Evolutionary conservation across 2,329 filamentous ascomycete genomes (phyloP), one percentile per base, ranked within the genome.

Genomic region (Monilinia laxa): DNA sequence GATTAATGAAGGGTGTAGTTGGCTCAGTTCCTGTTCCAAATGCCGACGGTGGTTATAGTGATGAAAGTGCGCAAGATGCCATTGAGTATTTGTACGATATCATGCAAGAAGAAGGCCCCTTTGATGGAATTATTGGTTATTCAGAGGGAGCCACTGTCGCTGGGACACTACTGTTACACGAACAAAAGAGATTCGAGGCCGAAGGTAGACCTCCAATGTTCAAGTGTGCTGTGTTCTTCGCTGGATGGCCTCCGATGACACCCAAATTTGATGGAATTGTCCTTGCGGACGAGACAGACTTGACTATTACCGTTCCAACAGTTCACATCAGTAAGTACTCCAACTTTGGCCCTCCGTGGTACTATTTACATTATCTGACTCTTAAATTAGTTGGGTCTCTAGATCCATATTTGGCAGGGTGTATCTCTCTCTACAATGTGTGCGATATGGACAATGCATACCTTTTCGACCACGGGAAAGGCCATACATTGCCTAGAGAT

Each of bases 391-490:
- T 86, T 62, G 84, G 84, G 16, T 84, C 82, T 7, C 74, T 81
- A 64, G 87, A 90, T 70, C 87, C 87, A 0, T 89, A 88, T 70
- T 80, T 88, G 4, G 80, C 86, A 51, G 86, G 86, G 0, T 85
- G 85, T 11, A 80, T 88, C 76, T 85, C 86, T 0, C 80, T 89
- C 1, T 89, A 84, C 77, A 87, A 87, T 69, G 81, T 87, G n/a
- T 90, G 86, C 69, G 84, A 89, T 62, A 82, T 82, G 2, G 85
- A 88, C 65, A 83, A 79, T 2, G 86, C 86, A 0, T 81, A 81
- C 49, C 80, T 89, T 12, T 89, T 89, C 68, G 87, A 90, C 69
- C 86, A 87, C 67, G 86, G 84, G 2, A 88, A 87, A 72, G 87
- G 87, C 0, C 87, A 90, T 71, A 88, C 85, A 0, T 76, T 89